Percentiles rank a stretch among this genome's conserved stretches.
phyloP scores from a whole-genome alignment of 1,284 basidiomycete species.

The Lignosus rhinocerotis region DNA sequence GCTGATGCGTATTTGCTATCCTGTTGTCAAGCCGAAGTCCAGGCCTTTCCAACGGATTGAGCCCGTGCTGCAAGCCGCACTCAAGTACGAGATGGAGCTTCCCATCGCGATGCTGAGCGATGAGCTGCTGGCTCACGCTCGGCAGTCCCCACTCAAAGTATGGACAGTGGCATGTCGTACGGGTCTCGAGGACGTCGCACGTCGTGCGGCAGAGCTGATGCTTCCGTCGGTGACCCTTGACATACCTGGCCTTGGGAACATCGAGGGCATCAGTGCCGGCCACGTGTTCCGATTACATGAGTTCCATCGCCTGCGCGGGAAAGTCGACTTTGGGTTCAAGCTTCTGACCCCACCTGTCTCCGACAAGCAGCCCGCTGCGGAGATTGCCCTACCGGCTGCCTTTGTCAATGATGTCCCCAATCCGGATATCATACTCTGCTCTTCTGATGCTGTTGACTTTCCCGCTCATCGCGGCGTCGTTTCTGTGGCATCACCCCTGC shows the following conservation, averaged over 20 bases:
- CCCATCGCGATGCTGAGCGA: conserved; percentile 2
- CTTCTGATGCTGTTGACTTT: neutral
- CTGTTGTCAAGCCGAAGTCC: conserved; percentile 22
- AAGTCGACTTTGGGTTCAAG: conserved; percentile 4
- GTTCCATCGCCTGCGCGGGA: conserved; percentile 9
- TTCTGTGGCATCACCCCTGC: conserved; percentile 5
- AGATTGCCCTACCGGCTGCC: neutral
- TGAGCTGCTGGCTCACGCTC: conserved; percentile 1
- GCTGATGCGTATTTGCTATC: conserved; percentile 43
- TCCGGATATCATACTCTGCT: neutral
- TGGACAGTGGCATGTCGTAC: conserved; percentile 17
- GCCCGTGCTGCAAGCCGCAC: conserved; percentile 15
- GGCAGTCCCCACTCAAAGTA: conserved; percentile 1
- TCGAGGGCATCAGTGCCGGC: conserved; percentile 15
- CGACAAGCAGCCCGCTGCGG: neutral
- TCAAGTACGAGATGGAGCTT: conserved; percentile 24
- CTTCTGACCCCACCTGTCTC: neutral
- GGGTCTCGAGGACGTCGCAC: conserved; percentile 13
- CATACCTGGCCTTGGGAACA: neutral
- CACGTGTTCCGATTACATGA: conserved; percentile 18
- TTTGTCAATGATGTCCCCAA: neutral
- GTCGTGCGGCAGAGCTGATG: conserved; percentile 6
- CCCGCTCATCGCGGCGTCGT: neutral
- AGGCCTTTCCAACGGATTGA: conserved; percentile 9
- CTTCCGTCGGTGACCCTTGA: neutral